Percentiles rank a stretch among this genome's conserved stretches.
phyloP scores from a whole-genome alignment of 2,329 filamentous ascomycete genomes.

The Sarocladium strictum region DNA sequence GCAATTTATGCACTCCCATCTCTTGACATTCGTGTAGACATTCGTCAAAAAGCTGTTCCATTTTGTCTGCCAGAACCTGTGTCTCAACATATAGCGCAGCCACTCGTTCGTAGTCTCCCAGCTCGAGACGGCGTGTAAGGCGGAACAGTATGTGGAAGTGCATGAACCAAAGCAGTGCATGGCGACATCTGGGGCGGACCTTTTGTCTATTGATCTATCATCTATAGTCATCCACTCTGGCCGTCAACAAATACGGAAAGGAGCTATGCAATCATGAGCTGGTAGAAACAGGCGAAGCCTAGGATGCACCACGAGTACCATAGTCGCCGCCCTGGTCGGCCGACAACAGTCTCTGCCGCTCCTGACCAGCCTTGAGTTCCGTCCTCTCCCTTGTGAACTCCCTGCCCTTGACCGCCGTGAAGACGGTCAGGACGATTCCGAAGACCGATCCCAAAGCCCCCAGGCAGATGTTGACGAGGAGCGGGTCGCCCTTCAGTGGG shows the following conservation, averaged over 20 bases:
- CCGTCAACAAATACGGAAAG: too few relatives aligned
- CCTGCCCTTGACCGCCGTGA: constrained; percentile 32
- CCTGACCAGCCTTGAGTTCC: background rate
- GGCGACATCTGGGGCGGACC: too few relatives aligned
- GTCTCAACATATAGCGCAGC: background rate
- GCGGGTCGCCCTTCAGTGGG: constrained; percentile 53
- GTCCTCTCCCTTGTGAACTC: constrained; percentile 2
- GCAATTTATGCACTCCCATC: background rate
- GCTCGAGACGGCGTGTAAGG: constrained; percentile 32
- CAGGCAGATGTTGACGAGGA: constrained; percentile 57
- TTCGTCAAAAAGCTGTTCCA: background rate
- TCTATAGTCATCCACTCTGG: too few relatives aligned
- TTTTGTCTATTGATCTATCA: too few relatives aligned
- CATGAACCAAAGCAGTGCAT: too few relatives aligned
- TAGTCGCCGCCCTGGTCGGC: background rate
- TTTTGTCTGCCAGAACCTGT: background rate
- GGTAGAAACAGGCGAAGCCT: too few relatives aligned
- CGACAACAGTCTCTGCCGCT: background rate
- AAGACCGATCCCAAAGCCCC: constrained; percentile 47
- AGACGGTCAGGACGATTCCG: constrained; percentile 49
- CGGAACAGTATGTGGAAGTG: too few relatives aligned
- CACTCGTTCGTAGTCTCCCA: constrained; percentile 27
- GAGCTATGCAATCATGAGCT: too few relatives aligned
- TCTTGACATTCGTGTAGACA: background rate
- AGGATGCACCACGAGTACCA: background rate